Conservation (phyloP, 306 rosid species). For the Inga leiocalycina region DNA sequence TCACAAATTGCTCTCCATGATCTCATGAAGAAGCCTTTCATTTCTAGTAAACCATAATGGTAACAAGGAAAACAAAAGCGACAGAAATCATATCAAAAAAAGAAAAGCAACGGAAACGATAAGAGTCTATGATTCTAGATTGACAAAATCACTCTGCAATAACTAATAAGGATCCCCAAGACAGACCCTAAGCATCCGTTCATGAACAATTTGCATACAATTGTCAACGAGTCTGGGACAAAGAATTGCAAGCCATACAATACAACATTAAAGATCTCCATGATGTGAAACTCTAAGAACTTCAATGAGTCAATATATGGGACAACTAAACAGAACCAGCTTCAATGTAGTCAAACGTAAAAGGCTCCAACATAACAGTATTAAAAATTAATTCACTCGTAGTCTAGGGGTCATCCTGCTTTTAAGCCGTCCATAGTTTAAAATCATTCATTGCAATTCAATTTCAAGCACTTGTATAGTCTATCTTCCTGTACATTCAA, state of each 20-base stretch:
- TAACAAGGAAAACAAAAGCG: neutral
- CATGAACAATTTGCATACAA: slow-evolving; percentile 8
- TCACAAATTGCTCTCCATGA: neutral
- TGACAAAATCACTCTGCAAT: neutral
- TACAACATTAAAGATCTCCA: neutral
- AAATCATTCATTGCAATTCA: neutral
- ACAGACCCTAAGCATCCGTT: slow-evolving; percentile 5
- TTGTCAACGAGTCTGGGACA: neutral
- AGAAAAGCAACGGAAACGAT: neutral
- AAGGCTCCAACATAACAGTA: slow-evolving; percentile 5
- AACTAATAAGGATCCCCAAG: neutral
- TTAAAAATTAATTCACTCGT: neutral
- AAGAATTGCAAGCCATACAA: neutral
- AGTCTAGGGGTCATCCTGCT: neutral
- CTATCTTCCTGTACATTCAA: neutral
- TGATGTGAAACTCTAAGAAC: neutral
- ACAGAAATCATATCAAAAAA: neutral
- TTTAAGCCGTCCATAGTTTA: neutral
- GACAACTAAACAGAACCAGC: neutral
- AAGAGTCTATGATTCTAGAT: neutral
- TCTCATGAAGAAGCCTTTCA: neutral
- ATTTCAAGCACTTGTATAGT: neutral
- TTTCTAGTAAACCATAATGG: neutral
- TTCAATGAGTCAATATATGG: neutral
- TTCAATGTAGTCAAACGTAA: neutral